Percentiles rank a stretch among this genome's conserved stretches.
Evolutionary conservation across 225 moss, liverwort and hornwort species (phyloP).

Genomic region (Ulota crispa): DNA sequence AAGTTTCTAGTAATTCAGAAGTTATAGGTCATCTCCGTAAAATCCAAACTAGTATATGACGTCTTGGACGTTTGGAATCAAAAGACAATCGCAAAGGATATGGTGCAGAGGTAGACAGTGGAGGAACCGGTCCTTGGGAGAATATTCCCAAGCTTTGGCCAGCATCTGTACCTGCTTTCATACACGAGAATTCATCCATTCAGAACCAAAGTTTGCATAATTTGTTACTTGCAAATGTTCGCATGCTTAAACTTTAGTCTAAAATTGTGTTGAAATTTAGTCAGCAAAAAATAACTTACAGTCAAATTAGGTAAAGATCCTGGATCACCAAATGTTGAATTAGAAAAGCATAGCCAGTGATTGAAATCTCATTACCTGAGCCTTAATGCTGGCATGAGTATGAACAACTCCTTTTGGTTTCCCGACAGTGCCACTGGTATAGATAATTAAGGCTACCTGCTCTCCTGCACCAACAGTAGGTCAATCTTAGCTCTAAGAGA

Average conservation of each 20-base stretch:
- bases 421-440: conserved; percentile 95
- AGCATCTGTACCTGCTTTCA: conserved; percentile 74
- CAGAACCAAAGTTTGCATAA: neutral
- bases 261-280: neutral
- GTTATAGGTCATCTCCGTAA: neutral
- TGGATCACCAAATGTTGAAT: neutral
- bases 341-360: conserved; percentile 5
- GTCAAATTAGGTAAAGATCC: neutral
- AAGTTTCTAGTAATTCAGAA: neutral
- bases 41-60: conserved; percentile 1
- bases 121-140: conserved; percentile 74
- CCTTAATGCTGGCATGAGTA: conserved; percentile 75
- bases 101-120: conserved; percentile 95
- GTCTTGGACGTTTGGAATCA: conserved; percentile 11
- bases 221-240: conserved; percentile 6
- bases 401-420: conserved; percentile 93
- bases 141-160: conserved; percentile 78
- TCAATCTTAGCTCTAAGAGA: neutral
- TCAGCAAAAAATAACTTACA: neutral
- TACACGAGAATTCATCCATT: neutral
- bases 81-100: conserved; percentile 44
- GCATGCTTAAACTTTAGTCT: neutral
- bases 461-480: conserved; percentile 52
- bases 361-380: conserved; percentile 56
- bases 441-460: conserved; percentile 79